Evolutionary conservation across 805 yeast species (phyloP).

Genomic region (Pichia scutulata): DNA sequence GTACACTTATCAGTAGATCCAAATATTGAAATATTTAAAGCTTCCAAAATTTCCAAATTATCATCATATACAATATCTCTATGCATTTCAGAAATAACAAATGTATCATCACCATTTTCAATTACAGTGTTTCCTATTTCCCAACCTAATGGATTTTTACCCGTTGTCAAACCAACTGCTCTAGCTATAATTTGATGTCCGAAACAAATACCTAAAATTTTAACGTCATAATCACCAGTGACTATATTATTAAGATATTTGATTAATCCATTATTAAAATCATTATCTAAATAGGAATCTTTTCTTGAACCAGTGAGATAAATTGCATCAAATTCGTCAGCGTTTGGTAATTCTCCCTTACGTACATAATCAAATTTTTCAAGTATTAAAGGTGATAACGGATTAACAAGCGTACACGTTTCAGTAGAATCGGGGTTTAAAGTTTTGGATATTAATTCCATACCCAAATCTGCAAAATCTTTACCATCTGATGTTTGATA

Average conservation of each 20-base stretch:
- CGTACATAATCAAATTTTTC: constrained; percentile 33
- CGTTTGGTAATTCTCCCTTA: constrained; percentile 17
- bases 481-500: constrained; percentile 27
- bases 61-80: constrained; percentile 44
- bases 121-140: constrained; percentile 51
- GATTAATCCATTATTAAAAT: constrained; percentile 31
- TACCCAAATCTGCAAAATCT: constrained; percentile 45
- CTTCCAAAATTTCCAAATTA: constrained; percentile 15
- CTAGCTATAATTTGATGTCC: constrained; percentile 79
- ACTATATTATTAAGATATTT: constrained; percentile 25
- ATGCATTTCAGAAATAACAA: constrained; percentile 46
- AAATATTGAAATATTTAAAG: constrained; percentile 33
- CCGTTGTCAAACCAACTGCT: constrained; percentile 55
- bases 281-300: constrained; percentile 40
- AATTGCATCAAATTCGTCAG: constrained; percentile 31
- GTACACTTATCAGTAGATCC: constrained; percentile 50
- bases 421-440: not conserved
- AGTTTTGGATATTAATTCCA: constrained; percentile 15
- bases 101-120: constrained; percentile 31
- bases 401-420: not conserved
- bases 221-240: constrained; percentile 26
- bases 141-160: constrained; percentile 57
- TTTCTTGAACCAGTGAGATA: constrained; percentile 46
- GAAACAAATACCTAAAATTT: constrained; percentile 69
- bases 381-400: constrained; percentile 13